Evolutionary conservation across 1,284 basidiomycete genomes (phyloP).

Genomic region (Papiliotrema flavescens): DNA sequence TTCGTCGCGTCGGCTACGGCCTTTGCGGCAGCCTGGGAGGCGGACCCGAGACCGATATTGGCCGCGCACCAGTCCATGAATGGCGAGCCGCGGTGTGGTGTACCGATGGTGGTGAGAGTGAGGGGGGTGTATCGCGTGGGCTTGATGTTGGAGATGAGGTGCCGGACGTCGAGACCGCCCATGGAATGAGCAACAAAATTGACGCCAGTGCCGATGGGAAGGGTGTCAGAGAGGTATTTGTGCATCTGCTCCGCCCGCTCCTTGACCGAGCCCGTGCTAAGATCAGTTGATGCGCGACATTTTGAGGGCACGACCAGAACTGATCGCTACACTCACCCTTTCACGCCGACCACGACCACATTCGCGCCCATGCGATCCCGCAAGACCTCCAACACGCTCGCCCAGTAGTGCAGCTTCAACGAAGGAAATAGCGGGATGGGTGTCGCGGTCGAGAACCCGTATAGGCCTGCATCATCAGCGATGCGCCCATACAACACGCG

Average conservation of each 20-base stretch:
- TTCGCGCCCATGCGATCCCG: conserved; percentile 81
- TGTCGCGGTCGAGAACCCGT: conserved; percentile 81
- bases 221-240: conserved; percentile 64
- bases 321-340: conserved; percentile 60
- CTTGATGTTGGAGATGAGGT: conserved; percentile 80
- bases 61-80: conserved; percentile 99
- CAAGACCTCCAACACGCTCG: conserved; percentile 77
- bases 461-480: conserved; percentile 62
- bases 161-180: conserved; percentile 86
- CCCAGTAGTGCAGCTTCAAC: conserved; percentile 87
- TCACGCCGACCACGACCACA: conserved; percentile 92
- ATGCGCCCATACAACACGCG: neutral
- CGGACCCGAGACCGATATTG: conserved; percentile 75
- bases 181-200: conserved; percentile 97
- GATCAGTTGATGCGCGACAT: neutral
- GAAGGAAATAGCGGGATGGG: conserved; percentile 66
- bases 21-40: conserved; percentile 24
- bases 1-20: conserved; percentile 13
- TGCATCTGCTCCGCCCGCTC: conserved; percentile 79
- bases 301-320: too few relatives aligned
- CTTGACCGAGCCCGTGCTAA: conserved; percentile 84
- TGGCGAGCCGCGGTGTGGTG: conserved; percentile 92
- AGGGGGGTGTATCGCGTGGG: conserved; percentile 80
- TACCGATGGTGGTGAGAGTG: conserved; percentile 84
- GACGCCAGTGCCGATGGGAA: conserved; percentile 62